Evolutionary conservation across 2,329 filamentous ascomycete genomes (phyloP).

Genomic region (Fusarium verrucosum): DNA sequence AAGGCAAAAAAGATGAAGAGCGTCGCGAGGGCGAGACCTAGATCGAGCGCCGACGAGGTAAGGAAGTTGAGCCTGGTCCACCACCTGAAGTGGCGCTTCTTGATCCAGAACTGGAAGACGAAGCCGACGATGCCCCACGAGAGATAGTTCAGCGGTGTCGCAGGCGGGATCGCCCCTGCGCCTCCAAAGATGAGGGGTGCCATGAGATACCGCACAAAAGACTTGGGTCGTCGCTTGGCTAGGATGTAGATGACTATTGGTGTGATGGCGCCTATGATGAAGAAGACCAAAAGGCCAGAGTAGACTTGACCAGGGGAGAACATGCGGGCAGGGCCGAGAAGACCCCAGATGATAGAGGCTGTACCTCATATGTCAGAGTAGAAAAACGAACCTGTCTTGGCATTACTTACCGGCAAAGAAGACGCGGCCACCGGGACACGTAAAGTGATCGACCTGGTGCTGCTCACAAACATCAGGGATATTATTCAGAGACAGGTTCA

Average conservation of each 20-base stretch:
- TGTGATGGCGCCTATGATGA: conserved; percentile 62
- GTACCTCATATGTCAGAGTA: conserved; percentile 4
- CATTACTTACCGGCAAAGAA: conserved; percentile 65
- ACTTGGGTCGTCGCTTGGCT: conserved; percentile 61
- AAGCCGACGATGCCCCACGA: conserved; percentile 78
- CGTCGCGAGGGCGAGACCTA: conserved; percentile 73
- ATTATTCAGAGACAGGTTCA: conserved; percentile 67
- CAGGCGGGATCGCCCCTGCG: conserved; percentile 67
- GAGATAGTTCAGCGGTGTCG: conserved; percentile 78
- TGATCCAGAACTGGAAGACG: conserved; percentile 74
- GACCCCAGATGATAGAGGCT: conserved; percentile 74
- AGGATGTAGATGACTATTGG: conserved; percentile 63
- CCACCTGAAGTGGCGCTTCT: conserved; percentile 71
- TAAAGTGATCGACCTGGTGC: conserved; percentile 66
- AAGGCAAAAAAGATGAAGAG: conserved; percentile 77
- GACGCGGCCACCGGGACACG: conserved; percentile 69
- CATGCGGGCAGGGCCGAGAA: conserved; percentile 70
- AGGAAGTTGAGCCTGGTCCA: conserved; percentile 80
- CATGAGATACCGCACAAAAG: conserved; percentile 63
- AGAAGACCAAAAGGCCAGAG: conserved; percentile 68
- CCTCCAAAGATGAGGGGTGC: conserved; percentile 71
- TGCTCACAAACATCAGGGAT: conserved; percentile 72
- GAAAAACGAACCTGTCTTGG: neutral
- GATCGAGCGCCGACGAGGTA: conserved; percentile 74
- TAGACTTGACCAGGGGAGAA: conserved; percentile 72